Percentiles rank a stretch among this genome's conserved stretches.
These are phyloP conservation scores for Eremothecium coryli DNA, from an alignment of 1,139 yeast species.

Conservation along the genomic window DNA sequence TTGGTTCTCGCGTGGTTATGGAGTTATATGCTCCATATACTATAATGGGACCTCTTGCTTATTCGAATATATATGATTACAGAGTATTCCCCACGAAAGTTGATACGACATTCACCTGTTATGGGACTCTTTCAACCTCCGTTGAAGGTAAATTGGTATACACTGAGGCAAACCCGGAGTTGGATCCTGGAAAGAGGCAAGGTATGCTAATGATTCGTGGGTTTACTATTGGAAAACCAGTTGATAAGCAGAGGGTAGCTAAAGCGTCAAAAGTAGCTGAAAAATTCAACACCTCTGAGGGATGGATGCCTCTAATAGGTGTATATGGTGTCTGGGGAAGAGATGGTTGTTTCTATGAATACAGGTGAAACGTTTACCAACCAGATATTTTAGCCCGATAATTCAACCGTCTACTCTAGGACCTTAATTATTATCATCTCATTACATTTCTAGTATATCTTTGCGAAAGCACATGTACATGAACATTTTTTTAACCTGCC, in stretches of 20 bases:
- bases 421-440: no score
- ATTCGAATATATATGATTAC: slow-evolving; percentile 56
- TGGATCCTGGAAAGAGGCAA: slow-evolving; percentile 32
- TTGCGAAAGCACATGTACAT: background rate
- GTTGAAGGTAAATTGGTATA: slow-evolving; percentile 37
- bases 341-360: slow-evolving; percentile 58
- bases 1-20: slow-evolving; percentile 43
- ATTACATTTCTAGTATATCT: background rate
- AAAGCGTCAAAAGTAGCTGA: slow-evolving; percentile 29
- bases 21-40: slow-evolving; percentile 42
- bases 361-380: slow-evolving; percentile 19
- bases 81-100: slow-evolving; percentile 34
- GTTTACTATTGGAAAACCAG: slow-evolving; percentile 51
- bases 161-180: slow-evolving; percentile 31
- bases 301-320: slow-evolving; percentile 49
- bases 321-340: slow-evolving; percentile 54
- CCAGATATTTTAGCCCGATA: background rate
- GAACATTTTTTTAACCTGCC: background rate
- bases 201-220: slow-evolving; percentile 57
- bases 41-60: slow-evolving; percentile 49
- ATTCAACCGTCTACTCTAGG: background rate
- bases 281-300: slow-evolving; percentile 40
- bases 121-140: slow-evolving; percentile 32
- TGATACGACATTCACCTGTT: slow-evolving; percentile 24
- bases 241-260: slow-evolving; percentile 25